Evolutionary conservation across 2,329 filamentous ascomycete genomes (phyloP).

Genomic region (Aspergillus transmontanensis): DNA sequence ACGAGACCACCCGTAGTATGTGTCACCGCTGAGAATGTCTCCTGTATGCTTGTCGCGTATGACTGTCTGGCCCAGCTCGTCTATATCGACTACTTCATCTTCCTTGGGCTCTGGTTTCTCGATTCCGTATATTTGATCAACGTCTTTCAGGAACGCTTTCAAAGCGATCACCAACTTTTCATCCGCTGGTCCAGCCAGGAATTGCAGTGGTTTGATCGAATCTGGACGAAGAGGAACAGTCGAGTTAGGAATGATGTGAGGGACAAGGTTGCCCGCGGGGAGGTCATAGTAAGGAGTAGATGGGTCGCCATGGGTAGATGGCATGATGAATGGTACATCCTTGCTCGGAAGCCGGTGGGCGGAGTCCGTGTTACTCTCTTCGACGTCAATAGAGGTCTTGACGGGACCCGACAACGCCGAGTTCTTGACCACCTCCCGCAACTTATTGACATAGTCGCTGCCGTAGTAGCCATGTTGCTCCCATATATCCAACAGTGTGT

Average conservation of each 20-base stretch:
- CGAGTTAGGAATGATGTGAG: conserved; percentile 75
- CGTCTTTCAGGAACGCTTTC: conserved; percentile 69
- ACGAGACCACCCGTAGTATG: conserved; percentile 87
- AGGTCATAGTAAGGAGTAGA: conserved; percentile 77
- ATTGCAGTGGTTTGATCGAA: conserved; percentile 70
- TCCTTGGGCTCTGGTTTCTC: conserved; percentile 52
- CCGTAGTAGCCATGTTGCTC: conserved; percentile 66
- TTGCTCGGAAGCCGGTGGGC: conserved; percentile 47
- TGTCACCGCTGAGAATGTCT: conserved; percentile 66
- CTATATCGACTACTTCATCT: conserved; percentile 62
- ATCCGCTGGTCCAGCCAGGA: conserved; percentile 69
- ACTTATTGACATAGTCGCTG: conserved; percentile 54
- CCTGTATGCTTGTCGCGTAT: conserved; percentile 67
- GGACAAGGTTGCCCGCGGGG: conserved; percentile 78
- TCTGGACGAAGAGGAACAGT: conserved; percentile 71
- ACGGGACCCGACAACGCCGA: conserved; percentile 37
- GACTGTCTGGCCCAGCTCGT: conserved; percentile 72
- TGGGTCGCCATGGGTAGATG: conserved; percentile 74
- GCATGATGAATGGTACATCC: conserved; percentile 69
- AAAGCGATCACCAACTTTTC: conserved; percentile 67
- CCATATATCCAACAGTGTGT: conserved; percentile 70
- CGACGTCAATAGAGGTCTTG: conserved; percentile 31
- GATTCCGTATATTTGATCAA: conserved; percentile 67
- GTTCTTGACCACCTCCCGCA: conserved; percentile 61
- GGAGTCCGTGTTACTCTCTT: conserved; percentile 32